Base-by-base conservation (phyloP, 306 rosid genomes). In the Vicia sativa region DNA sequence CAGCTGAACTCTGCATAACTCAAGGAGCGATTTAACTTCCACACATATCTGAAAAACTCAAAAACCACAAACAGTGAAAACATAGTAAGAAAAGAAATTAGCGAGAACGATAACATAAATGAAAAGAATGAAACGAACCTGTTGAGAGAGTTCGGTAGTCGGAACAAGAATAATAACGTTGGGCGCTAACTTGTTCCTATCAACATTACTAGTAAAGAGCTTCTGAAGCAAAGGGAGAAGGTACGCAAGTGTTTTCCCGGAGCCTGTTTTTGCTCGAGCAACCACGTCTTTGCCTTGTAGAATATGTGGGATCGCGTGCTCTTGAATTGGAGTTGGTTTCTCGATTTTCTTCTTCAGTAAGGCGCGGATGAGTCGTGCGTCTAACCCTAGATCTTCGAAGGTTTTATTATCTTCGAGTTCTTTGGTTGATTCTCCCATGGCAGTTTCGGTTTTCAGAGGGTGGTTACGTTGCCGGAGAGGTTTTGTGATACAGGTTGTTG, bases 191-290 rank as follows among this genome's bases (percentile, higher is more conserved):
- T 83, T 88, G 64, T 81, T 85, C 75, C 79, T 78, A 31, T 89
- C 77, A 62, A 28, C 76, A 50, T 75, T 59, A 72, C 43, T 66
- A 16, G 82, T 44, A 18, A 93, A 86, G 29, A 93, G 77, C 78
- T 90, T 90, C 88, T 90, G 98, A 60, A 93, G 90, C 89, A 92
- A 62, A 0, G 98, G 98, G 50, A 90, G 87, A 37, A 93, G 95
- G 64, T 86, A 93, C 0, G 98, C 98, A 54, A 93, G 81, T 5
- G 98, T 93, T 75, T 93, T 90, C 53, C 98, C 98, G 1, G 98
- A 93, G 62, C 98, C 98, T 7, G 97, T 93, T 77, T 90, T 90
- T 1, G 98, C 98, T 39, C 97, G 80, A 23, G 98, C 97, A 50
- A 90, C 98, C 42, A 93, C 96, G 54, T 93, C 98, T 66, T 90